These are phyloP conservation scores for Lepidopterella palustris DNA, from an alignment of 495 filamentous ascomycete genomes.

Conservation along the genomic window DNA sequence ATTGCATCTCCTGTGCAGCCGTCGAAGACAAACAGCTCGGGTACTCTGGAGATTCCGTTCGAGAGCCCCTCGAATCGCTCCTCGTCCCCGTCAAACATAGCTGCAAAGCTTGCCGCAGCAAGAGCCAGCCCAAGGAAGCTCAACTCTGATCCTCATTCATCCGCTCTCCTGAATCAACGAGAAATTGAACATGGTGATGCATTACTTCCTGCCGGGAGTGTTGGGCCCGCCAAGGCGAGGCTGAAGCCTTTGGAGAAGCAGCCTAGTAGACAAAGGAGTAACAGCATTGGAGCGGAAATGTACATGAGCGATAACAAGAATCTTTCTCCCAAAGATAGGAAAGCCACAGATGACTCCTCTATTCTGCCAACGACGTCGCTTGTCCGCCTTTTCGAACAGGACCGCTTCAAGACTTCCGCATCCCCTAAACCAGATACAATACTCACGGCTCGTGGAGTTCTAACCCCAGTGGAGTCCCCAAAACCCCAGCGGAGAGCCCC, in stretches of 20 bases:
- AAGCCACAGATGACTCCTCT: slow-evolving; percentile 45
- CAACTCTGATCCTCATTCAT: not conserved
- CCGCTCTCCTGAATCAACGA: not conserved
- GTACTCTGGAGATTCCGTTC: slow-evolving; percentile 20
- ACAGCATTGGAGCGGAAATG: slow-evolving; percentile 3
- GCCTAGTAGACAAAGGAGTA: not conserved
- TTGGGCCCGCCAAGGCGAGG: slow-evolving; percentile 17
- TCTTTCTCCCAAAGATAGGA: not conserved
- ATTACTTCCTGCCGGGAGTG: slow-evolving; percentile 22
- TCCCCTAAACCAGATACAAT: not conserved
- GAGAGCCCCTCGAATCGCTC: slow-evolving; percentile 13
- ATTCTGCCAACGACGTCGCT: slow-evolving; percentile 52
- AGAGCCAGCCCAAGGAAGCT: slow-evolving; percentile 23
- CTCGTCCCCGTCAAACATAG: slow-evolving; percentile 30
- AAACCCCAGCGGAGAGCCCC: slow-evolving; percentile 21
- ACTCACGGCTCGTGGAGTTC: slow-evolving; percentile 4
- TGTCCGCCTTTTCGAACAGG: slow-evolving; percentile 55
- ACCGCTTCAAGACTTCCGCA: slow-evolving; percentile 8
- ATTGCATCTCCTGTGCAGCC: slow-evolving; percentile 11
- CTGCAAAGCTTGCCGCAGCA: slow-evolving; percentile 28
- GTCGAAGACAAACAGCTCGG: slow-evolving; percentile 20
- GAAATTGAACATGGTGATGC: slow-evolving; percentile 16
- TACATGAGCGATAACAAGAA: not conserved
- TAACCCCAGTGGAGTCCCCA: slow-evolving; percentile 25
- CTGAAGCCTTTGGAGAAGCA: slow-evolving; percentile 5